Evolutionary conservation across 202 grass and related monocot genomes (phyloP).

Genomic region (Panicum hallii): DNA sequence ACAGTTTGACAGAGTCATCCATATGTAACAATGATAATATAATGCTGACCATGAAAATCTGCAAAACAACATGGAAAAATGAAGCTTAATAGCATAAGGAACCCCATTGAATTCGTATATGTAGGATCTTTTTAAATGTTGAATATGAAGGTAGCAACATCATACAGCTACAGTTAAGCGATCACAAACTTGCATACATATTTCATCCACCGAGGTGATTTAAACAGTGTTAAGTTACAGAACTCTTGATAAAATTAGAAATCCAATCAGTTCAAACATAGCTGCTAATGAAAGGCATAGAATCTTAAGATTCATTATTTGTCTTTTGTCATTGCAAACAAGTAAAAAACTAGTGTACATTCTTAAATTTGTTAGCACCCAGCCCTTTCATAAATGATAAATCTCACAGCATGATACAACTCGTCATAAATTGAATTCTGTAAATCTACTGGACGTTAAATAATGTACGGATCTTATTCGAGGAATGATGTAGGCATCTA

Average conservation of each 20-base stretch:
- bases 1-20: slow-evolving; percentile 64
- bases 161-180: not conserved
- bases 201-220: slow-evolving; percentile 9
- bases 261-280: not conserved
- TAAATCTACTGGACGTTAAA: not conserved
- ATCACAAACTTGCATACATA: slow-evolving; percentile 3
- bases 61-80: slow-evolving; percentile 35
- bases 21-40: slow-evolving; percentile 80
- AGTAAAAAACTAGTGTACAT: not conserved
- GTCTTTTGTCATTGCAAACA: not conserved
- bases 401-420: not conserved
- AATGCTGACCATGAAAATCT: slow-evolving; percentile 96
- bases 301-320: slow-evolving; percentile 8
- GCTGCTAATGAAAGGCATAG: not conserved
- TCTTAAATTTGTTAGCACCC: slow-evolving; percentile 3
- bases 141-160: not conserved
- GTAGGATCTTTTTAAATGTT: not conserved
- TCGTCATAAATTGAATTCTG: not conserved
- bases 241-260: slow-evolving; percentile 7
- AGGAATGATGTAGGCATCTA: not conserved
- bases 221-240: not conserved
- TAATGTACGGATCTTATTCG: not conserved
- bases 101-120: not conserved
- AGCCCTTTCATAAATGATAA: not conserved
- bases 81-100: slow-evolving; percentile 3